Percentiles rank a stretch among this genome's conserved stretches.
phyloP scores from a whole-genome alignment of 73 alveolate genomes.

The Paramecium sexaurelia region DNA sequence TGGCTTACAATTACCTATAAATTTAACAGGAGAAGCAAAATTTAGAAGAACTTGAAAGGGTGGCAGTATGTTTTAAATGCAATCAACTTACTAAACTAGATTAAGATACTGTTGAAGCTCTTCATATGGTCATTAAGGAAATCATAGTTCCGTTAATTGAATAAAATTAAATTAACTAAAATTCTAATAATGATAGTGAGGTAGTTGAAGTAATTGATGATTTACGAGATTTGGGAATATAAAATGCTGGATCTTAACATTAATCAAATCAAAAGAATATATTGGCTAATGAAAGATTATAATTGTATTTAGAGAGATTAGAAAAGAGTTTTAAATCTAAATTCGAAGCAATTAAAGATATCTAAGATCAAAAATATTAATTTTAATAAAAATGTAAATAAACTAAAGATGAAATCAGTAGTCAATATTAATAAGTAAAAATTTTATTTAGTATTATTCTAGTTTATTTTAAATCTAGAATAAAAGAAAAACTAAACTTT shows the following conservation, averaged over 20 bases:
- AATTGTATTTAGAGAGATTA: slow-evolving; percentile 10
- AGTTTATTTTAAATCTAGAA: background rate
- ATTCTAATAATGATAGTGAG: background rate
- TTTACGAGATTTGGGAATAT: background rate
- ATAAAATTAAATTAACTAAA: background rate
- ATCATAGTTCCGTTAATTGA: slow-evolving; percentile 37
- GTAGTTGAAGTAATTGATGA: slow-evolving; percentile 36
- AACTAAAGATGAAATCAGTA: slow-evolving; percentile 18
- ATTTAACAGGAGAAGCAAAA: background rate
- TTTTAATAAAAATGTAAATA: slow-evolving; percentile 29
- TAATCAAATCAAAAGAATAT: background rate
- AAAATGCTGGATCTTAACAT: background rate
- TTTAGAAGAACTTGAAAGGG: slow-evolving; percentile 25
- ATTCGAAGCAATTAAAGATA: slow-evolving; percentile 15
- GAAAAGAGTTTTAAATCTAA: slow-evolving; percentile 17
- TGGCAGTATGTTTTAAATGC: slow-evolving; percentile 25
- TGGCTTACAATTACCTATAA: slow-evolving; percentile 20
- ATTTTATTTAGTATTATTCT: background rate
- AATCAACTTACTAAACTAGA: background rate
- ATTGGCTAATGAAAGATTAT: background rate
- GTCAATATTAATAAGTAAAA: background rate
- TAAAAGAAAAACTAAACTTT: background rate
- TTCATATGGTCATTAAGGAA: background rate
- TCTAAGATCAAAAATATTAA: background rate
- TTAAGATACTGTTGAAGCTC: slow-evolving; percentile 49